A percentile compares a stretch with the other conserved stretches of the same genome.
Conservation (phyloP, 2,329 filamentous ascomycete species). For the Cladosporium sp. region DNA sequence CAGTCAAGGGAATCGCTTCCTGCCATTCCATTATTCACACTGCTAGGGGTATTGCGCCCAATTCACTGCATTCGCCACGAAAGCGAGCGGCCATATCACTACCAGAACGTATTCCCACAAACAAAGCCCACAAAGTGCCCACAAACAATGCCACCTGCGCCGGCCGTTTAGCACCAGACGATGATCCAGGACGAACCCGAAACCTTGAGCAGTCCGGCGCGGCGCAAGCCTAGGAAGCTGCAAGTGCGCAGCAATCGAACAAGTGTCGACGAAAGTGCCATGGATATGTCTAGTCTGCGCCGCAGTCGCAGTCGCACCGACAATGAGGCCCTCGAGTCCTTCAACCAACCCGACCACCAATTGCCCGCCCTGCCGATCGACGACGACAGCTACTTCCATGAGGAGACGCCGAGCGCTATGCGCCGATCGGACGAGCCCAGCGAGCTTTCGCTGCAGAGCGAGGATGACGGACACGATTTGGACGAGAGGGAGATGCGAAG, state of each 20-base stretch:
- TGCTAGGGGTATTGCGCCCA: not conserved
- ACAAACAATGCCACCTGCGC: slow-evolving; percentile 3
- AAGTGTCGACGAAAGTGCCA: slow-evolving; percentile 23
- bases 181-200: slow-evolving; percentile 12
- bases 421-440: slow-evolving; percentile 27
- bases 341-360: slow-evolving; percentile 30
- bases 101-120: not conserved
- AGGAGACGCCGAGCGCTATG: slow-evolving; percentile 20
- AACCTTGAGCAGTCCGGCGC: slow-evolving; percentile 16
- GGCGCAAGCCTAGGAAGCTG: slow-evolving; percentile 26
- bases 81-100: not conserved
- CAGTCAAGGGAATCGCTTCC: slow-evolving; percentile 1
- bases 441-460: slow-evolving; percentile 36
- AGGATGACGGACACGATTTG: slow-evolving; percentile 39
- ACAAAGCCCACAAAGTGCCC: not conserved
- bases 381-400: slow-evolving; percentile 42
- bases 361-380: slow-evolving; percentile 43
- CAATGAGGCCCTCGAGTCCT: slow-evolving; percentile 12
- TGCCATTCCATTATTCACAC: not conserved
- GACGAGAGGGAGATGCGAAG: slow-evolving; percentile 61
- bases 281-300: slow-evolving; percentile 13
- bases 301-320: slow-evolving; percentile 1
- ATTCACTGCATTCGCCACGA: not conserved
- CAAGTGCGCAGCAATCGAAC: slow-evolving; percentile 20
- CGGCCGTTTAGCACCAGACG: slow-evolving; percentile 2